phyloP scores from a whole-genome alignment of 1,139 yeast species.

The Debaryomycetaceae sp. region DNA sequence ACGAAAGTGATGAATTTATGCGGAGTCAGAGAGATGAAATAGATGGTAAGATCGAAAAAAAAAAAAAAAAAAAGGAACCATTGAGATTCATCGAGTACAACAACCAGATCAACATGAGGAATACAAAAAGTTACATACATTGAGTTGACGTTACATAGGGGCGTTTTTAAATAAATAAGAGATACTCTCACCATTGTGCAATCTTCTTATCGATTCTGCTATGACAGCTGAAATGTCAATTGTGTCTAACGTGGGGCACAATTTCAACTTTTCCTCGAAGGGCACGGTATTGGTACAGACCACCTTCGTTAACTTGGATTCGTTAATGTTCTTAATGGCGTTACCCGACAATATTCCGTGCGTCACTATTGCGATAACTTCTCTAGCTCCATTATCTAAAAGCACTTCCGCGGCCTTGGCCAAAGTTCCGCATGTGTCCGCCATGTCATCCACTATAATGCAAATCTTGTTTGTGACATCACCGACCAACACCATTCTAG shows the following conservation, averaged over 20 bases:
- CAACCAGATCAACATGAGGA: no score
- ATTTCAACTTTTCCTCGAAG: conserved; percentile 46
- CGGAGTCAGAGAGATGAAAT: no score
- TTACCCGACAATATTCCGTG: conserved; percentile 76
- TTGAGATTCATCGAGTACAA: no score
- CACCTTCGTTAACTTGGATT: conserved; percentile 54
- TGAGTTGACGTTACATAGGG: conserved; percentile 20
- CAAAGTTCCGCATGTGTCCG: conserved; percentile 79
- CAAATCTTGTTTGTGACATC: conserved; percentile 71
- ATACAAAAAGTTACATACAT: no score
- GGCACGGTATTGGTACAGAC: conserved; percentile 80
- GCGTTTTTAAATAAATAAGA: conserved; percentile 65
- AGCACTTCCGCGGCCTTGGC: conserved; percentile 73
- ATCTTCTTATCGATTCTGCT: conserved; percentile 78
- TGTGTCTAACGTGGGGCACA: conserved; percentile 57
- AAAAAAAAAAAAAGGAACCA: no score
- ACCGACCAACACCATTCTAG: conserved; percentile 74
- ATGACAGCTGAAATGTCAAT: conserved; percentile 70
- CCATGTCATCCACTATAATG: conserved; percentile 77
- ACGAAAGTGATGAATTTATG: no score
- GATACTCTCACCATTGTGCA: conserved; percentile 81
- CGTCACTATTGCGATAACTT: conserved; percentile 73
- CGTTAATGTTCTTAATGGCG: conserved; percentile 61
- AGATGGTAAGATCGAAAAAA: no score
- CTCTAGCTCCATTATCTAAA: conserved; percentile 59